A percentile compares a stretch with the other conserved stretches of the same genome.
Conservation (phyloP, 768 basidiomycete species). For the Amanita subjunquillea region DNA sequence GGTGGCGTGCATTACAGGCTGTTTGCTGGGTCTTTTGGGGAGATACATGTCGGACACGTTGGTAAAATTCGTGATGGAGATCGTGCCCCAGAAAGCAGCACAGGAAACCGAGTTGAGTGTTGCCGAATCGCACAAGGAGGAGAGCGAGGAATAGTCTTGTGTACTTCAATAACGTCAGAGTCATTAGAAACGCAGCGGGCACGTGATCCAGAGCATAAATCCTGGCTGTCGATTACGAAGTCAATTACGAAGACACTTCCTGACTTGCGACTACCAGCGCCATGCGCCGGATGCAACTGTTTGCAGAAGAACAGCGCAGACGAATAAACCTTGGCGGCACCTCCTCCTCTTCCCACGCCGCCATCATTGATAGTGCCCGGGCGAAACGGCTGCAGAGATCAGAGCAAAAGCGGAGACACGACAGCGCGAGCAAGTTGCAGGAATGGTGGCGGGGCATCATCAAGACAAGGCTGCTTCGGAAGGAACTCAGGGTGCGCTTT, state of each 20-base stretch:
- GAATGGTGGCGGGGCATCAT: conserved; percentile 55
- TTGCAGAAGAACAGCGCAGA: conserved; percentile 43
- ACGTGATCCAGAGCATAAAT: no score
- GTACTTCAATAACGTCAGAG: no score
- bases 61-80: background rate
- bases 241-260: no score
- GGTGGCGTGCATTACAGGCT: conserved; percentile 44
- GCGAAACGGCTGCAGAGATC: conserved; percentile 48
- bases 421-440: conserved; percentile 54
- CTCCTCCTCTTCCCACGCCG: conserved; percentile 29
- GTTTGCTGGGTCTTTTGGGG: conserved; percentile 30
- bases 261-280: background rate
- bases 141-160: no score
- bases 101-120: no score
- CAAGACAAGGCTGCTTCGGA: conserved; percentile 30
- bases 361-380: conserved; percentile 55
- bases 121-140: no score
- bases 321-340: conserved; percentile 73
- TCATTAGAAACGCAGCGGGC: no score
- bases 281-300: conserved; percentile 22
- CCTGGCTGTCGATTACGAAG: no score
- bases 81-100: background rate
- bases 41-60: conserved; percentile 7
- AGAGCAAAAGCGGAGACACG: conserved; percentile 42
- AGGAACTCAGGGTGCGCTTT: conserved; percentile 38